phyloP scores from a whole-genome alignment of 306 rosid species.

The Carpinus viminea region DNA sequence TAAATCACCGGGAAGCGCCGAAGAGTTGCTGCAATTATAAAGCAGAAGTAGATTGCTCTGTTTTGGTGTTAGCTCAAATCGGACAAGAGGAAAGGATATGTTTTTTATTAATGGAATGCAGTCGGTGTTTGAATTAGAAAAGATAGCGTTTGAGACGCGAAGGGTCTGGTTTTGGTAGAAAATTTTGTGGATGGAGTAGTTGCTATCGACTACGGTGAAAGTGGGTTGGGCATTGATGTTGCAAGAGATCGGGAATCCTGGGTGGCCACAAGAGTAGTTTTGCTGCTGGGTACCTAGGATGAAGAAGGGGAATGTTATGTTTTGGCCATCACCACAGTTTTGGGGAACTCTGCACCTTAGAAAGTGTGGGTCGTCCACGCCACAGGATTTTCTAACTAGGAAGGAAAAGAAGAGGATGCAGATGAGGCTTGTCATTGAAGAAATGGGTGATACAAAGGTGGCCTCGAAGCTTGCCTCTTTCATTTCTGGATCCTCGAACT shows the following conservation, averaged over 20 bases:
- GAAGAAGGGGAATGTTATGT: conserved; percentile 16
- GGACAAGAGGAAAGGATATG: no score
- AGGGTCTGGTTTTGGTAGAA: not conserved
- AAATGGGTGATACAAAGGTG: not conserved
- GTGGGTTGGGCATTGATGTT: conserved; percentile 5
- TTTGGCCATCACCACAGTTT: conserved; percentile 20
- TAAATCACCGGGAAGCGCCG: not conserved
- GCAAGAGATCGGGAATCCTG: conserved; percentile 31
- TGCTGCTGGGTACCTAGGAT: not conserved
- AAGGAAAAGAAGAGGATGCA: not conserved
- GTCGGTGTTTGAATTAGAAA: no score
- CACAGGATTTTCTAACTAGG: not conserved
- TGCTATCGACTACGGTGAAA: not conserved
- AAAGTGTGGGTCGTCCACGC: conserved; percentile 11
- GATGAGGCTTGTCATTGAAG: not conserved
- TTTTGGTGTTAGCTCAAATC: not conserved
- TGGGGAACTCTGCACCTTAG: conserved; percentile 20
- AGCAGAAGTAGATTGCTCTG: conserved; percentile 5
- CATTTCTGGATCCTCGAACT: conserved; percentile 21
- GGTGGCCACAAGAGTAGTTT: conserved; percentile 27
- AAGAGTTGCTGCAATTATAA: conserved; percentile 12
- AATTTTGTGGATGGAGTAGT: conserved; percentile 24
- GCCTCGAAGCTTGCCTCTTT: not conserved
- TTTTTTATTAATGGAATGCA: no score
- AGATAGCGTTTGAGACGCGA: no score